phyloP scores from a whole-genome alignment of 495 filamentous ascomycete species.

The Trypethelium eluteriae region DNA sequence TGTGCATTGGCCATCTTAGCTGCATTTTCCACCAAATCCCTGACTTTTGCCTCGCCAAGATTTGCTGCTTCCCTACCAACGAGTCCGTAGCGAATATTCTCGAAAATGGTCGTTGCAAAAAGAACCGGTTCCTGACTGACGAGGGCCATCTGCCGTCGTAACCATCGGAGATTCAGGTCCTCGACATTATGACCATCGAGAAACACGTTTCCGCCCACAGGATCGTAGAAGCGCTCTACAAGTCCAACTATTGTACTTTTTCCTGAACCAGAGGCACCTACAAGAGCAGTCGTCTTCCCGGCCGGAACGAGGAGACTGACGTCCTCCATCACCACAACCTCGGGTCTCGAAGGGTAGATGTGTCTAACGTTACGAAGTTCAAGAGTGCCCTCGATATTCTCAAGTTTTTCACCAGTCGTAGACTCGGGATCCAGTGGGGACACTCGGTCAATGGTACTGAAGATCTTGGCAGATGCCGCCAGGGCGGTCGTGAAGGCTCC shows the following conservation, averaged over 20 bases:
- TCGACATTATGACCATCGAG: slow-evolving; percentile 80
- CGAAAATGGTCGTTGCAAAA: slow-evolving; percentile 77
- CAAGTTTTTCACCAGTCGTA: slow-evolving; percentile 60
- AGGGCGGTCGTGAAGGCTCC: slow-evolving; percentile 77
- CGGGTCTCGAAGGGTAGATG: slow-evolving; percentile 86
- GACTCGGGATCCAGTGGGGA: slow-evolving; percentile 78
- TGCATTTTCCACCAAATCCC: slow-evolving; percentile 65
- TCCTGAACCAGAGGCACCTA: slow-evolving; percentile 79
- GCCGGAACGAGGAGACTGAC: slow-evolving; percentile 72
- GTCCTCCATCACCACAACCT: slow-evolving; percentile 77
- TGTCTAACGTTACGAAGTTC: slow-evolving; percentile 80
- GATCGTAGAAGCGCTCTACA: slow-evolving; percentile 88
- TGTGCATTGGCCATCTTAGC: slow-evolving; percentile 89
- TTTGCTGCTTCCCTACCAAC: slow-evolving; percentile 75
- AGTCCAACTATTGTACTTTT: slow-evolving; percentile 91
- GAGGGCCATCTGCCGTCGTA: slow-evolving; percentile 82
- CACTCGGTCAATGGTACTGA: slow-evolving; percentile 78
- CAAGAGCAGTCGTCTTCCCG: slow-evolving; percentile 79
- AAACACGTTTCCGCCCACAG: slow-evolving; percentile 67
- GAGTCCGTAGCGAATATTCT: slow-evolving; percentile 80
- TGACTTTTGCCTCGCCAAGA: slow-evolving; percentile 54
- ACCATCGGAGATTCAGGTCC: slow-evolving; percentile 78
- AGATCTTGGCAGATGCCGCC: slow-evolving; percentile 84
- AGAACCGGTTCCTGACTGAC: slow-evolving; percentile 81
- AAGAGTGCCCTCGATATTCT: slow-evolving; percentile 66